A percentile compares a stretch with the other conserved stretches of the same genome.
These are phyloP conservation scores for Candida labiduridarum DNA, from an alignment of 1,139 yeast genomes.

Conservation along the genomic window DNA sequence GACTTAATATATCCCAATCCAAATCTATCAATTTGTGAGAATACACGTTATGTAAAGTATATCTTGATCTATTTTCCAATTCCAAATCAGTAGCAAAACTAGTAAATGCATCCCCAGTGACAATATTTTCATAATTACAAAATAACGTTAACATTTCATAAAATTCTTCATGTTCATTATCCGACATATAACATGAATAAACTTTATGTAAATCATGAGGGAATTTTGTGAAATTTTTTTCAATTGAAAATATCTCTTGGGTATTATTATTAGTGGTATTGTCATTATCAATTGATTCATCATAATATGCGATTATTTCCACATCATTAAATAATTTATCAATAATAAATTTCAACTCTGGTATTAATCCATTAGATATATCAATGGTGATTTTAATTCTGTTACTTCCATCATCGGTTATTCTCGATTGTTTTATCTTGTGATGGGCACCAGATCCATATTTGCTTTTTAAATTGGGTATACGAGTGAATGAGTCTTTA, in stretches of 20 bases:
- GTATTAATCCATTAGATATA: neutral
- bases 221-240: neutral
- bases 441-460: neutral
- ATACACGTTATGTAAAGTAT: conserved; percentile 6
- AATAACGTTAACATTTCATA: conserved; percentile 11
- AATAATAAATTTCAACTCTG: conserved; percentile 12
- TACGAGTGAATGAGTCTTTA: neutral
- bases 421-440: neutral
- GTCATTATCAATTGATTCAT: neutral
- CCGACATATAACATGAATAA: neutral
- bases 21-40: neutral
- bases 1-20: conserved; percentile 9
- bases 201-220: neutral
- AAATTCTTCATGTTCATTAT: conserved; percentile 6
- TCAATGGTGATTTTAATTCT: neutral
- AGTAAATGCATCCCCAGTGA: conserved; percentile 2
- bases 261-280: neutral
- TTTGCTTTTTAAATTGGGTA: conserved; percentile 4
- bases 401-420: neutral
- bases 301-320: neutral
- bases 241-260: neutral
- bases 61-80: neutral
- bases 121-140: conserved; percentile 5
- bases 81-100: neutral
- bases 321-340: conserved; percentile 1